Conservation (phyloP, 2,329 filamentous ascomycete genomes). For the Botrytis byssoidea region DNA sequence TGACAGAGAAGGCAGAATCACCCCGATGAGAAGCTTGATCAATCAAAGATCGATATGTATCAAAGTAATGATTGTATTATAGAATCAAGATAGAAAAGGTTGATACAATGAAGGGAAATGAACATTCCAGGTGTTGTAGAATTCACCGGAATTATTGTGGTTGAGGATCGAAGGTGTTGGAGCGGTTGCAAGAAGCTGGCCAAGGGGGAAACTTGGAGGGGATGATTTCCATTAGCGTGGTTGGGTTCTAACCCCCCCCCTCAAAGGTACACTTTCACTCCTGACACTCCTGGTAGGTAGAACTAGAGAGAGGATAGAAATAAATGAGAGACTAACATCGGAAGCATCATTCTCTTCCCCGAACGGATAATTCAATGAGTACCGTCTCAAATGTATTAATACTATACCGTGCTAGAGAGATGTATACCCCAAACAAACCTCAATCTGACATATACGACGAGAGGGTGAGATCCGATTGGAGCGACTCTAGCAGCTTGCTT, state of each 20-base stretch:
- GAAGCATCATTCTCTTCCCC: neutral
- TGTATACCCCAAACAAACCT: neutral
- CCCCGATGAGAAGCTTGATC: too few relatives aligned
- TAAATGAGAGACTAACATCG: neutral
- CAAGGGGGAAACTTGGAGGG: neutral
- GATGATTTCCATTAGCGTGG: neutral
- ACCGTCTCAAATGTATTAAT: neutral
- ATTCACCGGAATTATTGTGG: neutral
- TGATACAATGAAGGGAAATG: neutral
- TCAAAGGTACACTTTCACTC: neutral
- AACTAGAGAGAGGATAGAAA: neutral
- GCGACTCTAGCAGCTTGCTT: neutral
- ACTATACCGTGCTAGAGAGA: neutral
- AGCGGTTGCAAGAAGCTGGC: neutral
- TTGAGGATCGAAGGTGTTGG: neutral
- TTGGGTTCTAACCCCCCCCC: neutral
- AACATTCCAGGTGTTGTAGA: too few relatives aligned
- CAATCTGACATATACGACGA: neutral
- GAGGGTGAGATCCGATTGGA: neutral
- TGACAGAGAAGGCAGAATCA: too few relatives aligned
- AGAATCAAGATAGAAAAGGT: neutral
- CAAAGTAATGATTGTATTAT: too few relatives aligned
- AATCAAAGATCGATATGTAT: too few relatives aligned
- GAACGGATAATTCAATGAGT: neutral
- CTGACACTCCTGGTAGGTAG: neutral